These are phyloP conservation scores for Coleophoma cylindrospora DNA, from an alignment of 2,329 filamentous ascomycete species.

Conservation along the genomic window DNA sequence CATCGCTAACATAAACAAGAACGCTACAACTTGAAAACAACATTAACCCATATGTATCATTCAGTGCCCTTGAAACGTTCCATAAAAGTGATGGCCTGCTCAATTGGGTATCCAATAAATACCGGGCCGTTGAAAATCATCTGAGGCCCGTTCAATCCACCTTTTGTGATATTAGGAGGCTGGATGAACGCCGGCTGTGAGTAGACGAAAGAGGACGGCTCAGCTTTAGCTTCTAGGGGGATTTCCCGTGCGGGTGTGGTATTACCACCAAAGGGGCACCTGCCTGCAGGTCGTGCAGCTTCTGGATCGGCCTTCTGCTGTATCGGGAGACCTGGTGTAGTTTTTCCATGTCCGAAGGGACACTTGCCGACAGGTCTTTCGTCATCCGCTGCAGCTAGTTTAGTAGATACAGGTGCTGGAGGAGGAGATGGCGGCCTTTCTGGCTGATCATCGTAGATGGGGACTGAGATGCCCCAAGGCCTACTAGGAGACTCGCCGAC, in stretches of 20 bases:
- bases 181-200: conserved; percentile 49
- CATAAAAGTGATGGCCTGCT: conserved; percentile 74
- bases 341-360: conserved; percentile 39
- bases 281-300: conserved; percentile 10
- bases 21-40: no score
- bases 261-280: conserved; percentile 33
- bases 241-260: conserved; percentile 2
- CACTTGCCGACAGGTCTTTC: conserved; percentile 40
- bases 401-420: conserved; percentile 39
- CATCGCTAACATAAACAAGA: no score
- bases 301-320: conserved; percentile 3
- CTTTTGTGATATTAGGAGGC: conserved; percentile 25
- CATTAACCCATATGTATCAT: background rate
- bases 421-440: conserved; percentile 48
- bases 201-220: conserved; percentile 22
- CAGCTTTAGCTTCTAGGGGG: background rate
- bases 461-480: conserved; percentile 88
- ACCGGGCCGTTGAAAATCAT: conserved; percentile 92
- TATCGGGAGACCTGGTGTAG: background rate
- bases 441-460: conserved; percentile 43
- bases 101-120: conserved; percentile 85
- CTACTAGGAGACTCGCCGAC: conserved; percentile 90
- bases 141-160: conserved; percentile 40
- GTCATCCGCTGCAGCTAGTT: conserved; percentile 20
- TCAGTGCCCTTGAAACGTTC: conserved; percentile 34